These are phyloP conservation scores for Dacryopinax primogenitus DNA, from an alignment of 768 basidiomycete species.

Conservation along the genomic window DNA sequence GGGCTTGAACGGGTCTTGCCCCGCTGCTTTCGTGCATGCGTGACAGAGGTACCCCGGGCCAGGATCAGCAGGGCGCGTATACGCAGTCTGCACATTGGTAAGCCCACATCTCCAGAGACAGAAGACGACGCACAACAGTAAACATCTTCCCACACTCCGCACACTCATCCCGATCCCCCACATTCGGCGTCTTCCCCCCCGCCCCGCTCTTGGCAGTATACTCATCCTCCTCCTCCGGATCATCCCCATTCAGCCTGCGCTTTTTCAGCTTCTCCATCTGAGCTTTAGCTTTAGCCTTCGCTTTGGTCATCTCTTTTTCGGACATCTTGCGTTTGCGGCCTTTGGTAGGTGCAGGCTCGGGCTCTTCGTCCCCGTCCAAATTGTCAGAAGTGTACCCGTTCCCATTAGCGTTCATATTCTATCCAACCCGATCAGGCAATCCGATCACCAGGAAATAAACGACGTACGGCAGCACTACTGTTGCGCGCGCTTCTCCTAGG, in stretches of 20 bases:
- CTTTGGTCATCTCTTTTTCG: slow-evolving; percentile 17
- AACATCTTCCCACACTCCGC: slow-evolving; percentile 72
- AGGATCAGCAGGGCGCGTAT: slow-evolving; percentile 61
- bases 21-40: slow-evolving; percentile 63
- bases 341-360: slow-evolving; percentile 25
- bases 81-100: slow-evolving; percentile 52
- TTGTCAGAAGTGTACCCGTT: slow-evolving; percentile 60
- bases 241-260: slow-evolving; percentile 17
- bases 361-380: slow-evolving; percentile 47
- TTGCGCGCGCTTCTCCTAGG: not conserved
- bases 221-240: slow-evolving; percentile 41
- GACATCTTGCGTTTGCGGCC: slow-evolving; percentile 42
- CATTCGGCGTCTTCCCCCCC: slow-evolving; percentile 41
- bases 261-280: slow-evolving; percentile 17
- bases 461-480: not conserved
- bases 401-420: slow-evolving; percentile 11
- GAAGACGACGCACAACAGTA: slow-evolving; percentile 54
- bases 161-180: slow-evolving; percentile 71
- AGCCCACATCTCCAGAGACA: not conserved
- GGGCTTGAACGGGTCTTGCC: slow-evolving; percentile 79
- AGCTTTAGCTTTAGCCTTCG: slow-evolving; percentile 21
- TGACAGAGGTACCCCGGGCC: slow-evolving; percentile 75
- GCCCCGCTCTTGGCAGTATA: slow-evolving; percentile 45
- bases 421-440: no score
- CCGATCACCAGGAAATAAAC: no score